phyloP scores from a whole-genome alignment of 2,329 filamentous ascomycete genomes.

The Ampelomyces quisqualis region DNA sequence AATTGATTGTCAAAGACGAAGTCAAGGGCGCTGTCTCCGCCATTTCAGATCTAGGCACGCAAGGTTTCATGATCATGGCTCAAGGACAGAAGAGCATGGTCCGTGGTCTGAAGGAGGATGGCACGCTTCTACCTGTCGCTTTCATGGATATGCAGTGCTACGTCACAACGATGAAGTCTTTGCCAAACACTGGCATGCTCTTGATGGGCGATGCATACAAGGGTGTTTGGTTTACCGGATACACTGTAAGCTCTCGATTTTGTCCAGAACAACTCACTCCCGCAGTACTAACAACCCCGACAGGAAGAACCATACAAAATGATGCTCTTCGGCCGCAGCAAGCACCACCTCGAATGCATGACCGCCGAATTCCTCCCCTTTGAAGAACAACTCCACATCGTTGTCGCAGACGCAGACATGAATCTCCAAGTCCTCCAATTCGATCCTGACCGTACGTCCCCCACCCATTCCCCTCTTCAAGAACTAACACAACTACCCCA shows the following conservation, averaged over 20 bases:
- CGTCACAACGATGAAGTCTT: conserved; percentile 78
- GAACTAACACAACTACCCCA: not conserved
- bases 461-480: not conserved
- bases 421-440: conserved; percentile 90
- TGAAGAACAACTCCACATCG: conserved; percentile 76
- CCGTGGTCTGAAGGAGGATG: conserved; percentile 90
- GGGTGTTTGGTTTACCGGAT: conserved; percentile 93
- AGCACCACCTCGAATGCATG: conserved; percentile 73
- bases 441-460: conserved; percentile 80
- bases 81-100: conserved; percentile 99
- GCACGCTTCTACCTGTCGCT: conserved; percentile 85
- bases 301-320: conserved; percentile 93
- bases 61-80: conserved; percentile 83
- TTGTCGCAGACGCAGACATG: conserved; percentile 80
- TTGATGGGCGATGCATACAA: conserved; percentile 88
- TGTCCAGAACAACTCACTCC: too few species aligned
- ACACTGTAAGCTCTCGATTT: conserved; percentile 59
- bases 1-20: conserved; percentile 84
- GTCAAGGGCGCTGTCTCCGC: conserved; percentile 91
- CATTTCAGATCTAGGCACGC: conserved; percentile 78
- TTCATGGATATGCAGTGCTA: conserved; percentile 98
- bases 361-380: conserved; percentile 87
- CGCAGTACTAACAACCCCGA: conserved; percentile 17
- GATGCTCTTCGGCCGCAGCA: conserved; percentile 86
- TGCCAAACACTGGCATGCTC: conserved; percentile 80